Conservation (phyloP, 192 early-diverging fungal genomes). For the Mortierella alpina region DNA sequence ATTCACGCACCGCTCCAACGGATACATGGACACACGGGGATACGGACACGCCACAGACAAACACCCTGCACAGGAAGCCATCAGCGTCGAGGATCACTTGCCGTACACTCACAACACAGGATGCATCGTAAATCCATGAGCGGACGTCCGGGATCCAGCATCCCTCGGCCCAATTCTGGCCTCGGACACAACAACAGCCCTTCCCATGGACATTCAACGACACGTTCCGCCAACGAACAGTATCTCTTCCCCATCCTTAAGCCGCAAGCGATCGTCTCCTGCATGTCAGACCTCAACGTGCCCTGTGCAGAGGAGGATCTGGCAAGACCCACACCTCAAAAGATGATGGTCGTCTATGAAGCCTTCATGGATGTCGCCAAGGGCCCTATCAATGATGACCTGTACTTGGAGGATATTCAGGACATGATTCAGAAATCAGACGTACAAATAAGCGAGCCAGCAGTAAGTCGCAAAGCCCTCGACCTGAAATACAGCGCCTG, state of each 20-base stretch:
- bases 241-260: constrained; percentile 78
- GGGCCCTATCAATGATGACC: constrained; percentile 69
- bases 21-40: too few species aligned
- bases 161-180: constrained; percentile 22
- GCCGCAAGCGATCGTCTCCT: constrained; percentile 76
- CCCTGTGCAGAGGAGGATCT: constrained; percentile 79
- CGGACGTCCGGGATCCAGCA: constrained; percentile 31
- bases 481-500: too few species aligned
- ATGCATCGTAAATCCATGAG: background rate
- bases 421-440: constrained; percentile 12
- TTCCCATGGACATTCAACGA: background rate
- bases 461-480: background rate
- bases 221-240: background rate
- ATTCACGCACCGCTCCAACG: too few species aligned
- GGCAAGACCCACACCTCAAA: constrained; percentile 73
- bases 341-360: constrained; percentile 78
- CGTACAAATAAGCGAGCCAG: background rate
- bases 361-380: constrained; percentile 76
- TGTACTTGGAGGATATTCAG: constrained; percentile 47
- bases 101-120: too few species aligned
- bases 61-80: too few species aligned
- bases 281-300: constrained; percentile 82
- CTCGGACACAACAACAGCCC: background rate
- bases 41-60: too few species aligned
- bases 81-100: too few species aligned